Base-by-base conservation (phyloP, 2,329 filamentous ascomycete species). In the Volutella citrinella region DNA sequence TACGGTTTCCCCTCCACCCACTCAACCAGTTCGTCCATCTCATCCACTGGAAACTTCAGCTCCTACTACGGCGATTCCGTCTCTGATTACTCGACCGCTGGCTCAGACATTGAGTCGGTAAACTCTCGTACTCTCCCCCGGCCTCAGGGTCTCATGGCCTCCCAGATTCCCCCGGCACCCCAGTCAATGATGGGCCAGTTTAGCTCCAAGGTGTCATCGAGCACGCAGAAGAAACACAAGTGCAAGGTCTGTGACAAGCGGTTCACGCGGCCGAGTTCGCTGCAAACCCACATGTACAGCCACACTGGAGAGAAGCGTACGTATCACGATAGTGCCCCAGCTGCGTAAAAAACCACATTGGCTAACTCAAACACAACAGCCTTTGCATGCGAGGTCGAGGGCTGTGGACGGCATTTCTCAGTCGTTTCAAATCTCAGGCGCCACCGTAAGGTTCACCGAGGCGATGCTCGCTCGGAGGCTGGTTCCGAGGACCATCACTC, bases 121-220 rank as follows among this genome's bases (percentile, higher is more conserved):
- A 76, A 80, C 22, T 89, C 87, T 31, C 78, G 90, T 51, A 91
- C 87, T n/a, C 70, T 95, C 4, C 89, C 90, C 3, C 76, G 87
- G 33, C 87, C 89, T 2, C 80, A 81, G 17, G 82, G 78, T 22
- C 53, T 75, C 34, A 71, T 75, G 66, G 68, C 69, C 26, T 80
- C 74, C 38, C 75, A 72, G 45, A 74, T 82, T 19, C 87, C 88
- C 3, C 88, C 89, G 2, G 88, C 88, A 13, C 90, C 89, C 3
- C 87, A 94, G 58, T 94, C 90, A 1, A 96, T 98, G 89, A 98
- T 98, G 93, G 82, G 88, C 32, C 90, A 95, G 55, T 97, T 97
- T 69, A 96, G 87, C 66, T 96, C 91, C 45, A 96, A 96, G 67
- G 83, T 96, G 32, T 90, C 89, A 1, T 90, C 87, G 13, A 95